phyloP scores from a whole-genome alignment of 2,329 filamentous ascomycete genomes.

The Penicillium vulpinum region DNA sequence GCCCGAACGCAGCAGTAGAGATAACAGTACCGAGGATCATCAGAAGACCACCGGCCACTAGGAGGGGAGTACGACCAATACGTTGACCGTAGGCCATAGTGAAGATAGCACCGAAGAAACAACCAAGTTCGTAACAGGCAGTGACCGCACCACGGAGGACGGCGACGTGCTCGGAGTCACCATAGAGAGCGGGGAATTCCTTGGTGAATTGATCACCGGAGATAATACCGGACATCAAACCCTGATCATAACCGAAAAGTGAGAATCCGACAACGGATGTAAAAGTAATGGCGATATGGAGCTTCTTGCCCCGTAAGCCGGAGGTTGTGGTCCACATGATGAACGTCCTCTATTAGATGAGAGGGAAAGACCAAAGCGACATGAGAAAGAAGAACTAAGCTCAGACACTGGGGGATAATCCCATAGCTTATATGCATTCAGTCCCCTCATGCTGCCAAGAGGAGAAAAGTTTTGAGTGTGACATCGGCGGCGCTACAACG shows the following conservation, averaged over 20 bases:
- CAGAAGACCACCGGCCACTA: slow-evolving; percentile 57
- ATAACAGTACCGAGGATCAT: slow-evolving; percentile 37
- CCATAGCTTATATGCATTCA: slow-evolving; percentile 2
- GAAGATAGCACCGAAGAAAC: slow-evolving; percentile 37
- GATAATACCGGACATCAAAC: slow-evolving; percentile 37
- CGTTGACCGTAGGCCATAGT: slow-evolving; percentile 30
- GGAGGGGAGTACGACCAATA: slow-evolving; percentile 42
- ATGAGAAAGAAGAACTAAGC: slow-evolving; percentile 1
- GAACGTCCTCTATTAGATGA: slow-evolving; percentile 2
- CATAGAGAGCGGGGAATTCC: slow-evolving; percentile 24
- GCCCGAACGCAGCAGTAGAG: slow-evolving; percentile 23
- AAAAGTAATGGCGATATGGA: slow-evolving; percentile 27
- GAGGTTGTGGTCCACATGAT: slow-evolving; percentile 35
- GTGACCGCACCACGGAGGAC: slow-evolving; percentile 55
- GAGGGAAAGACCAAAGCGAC: slow-evolving; percentile 1
- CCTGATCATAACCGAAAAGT: slow-evolving; percentile 46
- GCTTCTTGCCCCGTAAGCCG: slow-evolving; percentile 29
- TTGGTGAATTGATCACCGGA: slow-evolving; percentile 27
- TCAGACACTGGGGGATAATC: not conserved
- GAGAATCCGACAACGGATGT: slow-evolving; percentile 53
- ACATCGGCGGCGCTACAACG: slow-evolving; percentile 8
- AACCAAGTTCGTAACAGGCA: slow-evolving; percentile 55
- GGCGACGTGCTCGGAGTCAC: slow-evolving; percentile 25
- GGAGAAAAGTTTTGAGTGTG: not conserved
- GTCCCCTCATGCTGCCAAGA: slow-evolving; percentile 1